phyloP scores from a whole-genome alignment of 192 early-diverging fungal genomes.

The Helicostylum pulchrum region DNA sequence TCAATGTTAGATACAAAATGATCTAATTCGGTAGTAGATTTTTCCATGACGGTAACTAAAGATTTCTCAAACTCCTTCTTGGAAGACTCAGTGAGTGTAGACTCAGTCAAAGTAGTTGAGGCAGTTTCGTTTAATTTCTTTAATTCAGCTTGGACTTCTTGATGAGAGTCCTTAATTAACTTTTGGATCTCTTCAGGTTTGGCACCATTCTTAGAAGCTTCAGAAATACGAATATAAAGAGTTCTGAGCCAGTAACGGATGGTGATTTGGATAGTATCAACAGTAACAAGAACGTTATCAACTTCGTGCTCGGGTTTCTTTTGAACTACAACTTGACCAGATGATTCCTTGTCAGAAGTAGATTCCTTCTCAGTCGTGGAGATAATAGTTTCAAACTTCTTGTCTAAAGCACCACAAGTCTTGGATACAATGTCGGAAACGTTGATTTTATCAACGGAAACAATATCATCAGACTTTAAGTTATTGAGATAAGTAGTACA shows the following conservation, averaged over 20 bases:
- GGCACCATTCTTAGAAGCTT: constrained; percentile 2
- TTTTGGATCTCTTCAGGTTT: neutral
- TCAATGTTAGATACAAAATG: neutral
- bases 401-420: neutral
- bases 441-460: neutral
- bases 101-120: neutral
- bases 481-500: neutral
- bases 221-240: neutral
- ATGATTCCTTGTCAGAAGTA: neutral
- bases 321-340: neutral
- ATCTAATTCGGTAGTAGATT: constrained; percentile 1
- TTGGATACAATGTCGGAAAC: neutral
- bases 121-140: neutral
- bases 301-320: neutral
- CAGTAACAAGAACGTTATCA: neutral
- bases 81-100: neutral
- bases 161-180: neutral
- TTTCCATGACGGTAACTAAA: constrained; percentile 7
- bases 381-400: neutral
- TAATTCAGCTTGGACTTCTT: neutral
- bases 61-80: neutral
- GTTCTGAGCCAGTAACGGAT: constrained; percentile 15
- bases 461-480: neutral
- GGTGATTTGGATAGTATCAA: constrained; percentile 10
- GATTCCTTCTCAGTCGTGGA: neutral